Percentiles rank a stretch among this genome's conserved stretches.
Evolutionary conservation across 805 yeast species (phyloP).

Genomic region (Starmerella tilneyi): DNA sequence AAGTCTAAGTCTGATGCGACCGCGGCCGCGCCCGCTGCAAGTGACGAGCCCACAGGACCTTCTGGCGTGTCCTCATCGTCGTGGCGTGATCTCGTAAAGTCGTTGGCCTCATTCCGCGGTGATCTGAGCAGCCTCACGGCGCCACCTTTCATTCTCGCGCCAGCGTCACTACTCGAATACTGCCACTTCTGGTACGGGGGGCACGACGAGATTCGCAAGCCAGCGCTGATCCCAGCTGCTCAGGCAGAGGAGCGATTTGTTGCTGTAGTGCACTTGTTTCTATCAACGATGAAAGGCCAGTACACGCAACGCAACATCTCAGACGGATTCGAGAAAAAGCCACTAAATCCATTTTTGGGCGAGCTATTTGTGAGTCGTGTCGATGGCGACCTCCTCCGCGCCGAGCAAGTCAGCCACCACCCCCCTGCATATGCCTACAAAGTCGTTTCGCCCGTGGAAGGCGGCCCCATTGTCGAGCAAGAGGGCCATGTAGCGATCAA

Average conservation of each 20-base stretch:
- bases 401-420: constrained; percentile 95
- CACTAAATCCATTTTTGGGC: constrained; percentile 91
- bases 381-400: constrained; percentile 70
- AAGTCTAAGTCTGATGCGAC: constrained; percentile 7
- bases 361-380: constrained; percentile 89
- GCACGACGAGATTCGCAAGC: constrained; percentile 69
- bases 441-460: constrained; percentile 42
- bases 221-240: constrained; percentile 38
- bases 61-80: constrained; percentile 29
- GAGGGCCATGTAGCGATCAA: constrained; percentile 87
- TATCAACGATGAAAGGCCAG: constrained; percentile 83
- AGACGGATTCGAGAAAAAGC: constrained; percentile 94
- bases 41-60: constrained; percentile 4
- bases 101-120: constrained; percentile 85
- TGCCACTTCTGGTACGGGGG: constrained; percentile 95
- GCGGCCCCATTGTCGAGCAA: constrained; percentile 50
- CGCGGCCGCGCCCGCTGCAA: constrained; percentile 2
- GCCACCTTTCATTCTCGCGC: constrained; percentile 90
- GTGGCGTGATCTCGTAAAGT: constrained; percentile 89
- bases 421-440: constrained; percentile 96
- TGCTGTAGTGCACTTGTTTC: constrained; percentile 82
- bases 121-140: constrained; percentile 91
- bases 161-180: constrained; percentile 80
- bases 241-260: constrained; percentile 51
- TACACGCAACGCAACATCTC: constrained; percentile 86